Evolutionary conservation across 139 green algal genomes (phyloP), one percentile per base, ranked within the genome.

Genomic region (Tetratostichococcus sp.): DNA sequence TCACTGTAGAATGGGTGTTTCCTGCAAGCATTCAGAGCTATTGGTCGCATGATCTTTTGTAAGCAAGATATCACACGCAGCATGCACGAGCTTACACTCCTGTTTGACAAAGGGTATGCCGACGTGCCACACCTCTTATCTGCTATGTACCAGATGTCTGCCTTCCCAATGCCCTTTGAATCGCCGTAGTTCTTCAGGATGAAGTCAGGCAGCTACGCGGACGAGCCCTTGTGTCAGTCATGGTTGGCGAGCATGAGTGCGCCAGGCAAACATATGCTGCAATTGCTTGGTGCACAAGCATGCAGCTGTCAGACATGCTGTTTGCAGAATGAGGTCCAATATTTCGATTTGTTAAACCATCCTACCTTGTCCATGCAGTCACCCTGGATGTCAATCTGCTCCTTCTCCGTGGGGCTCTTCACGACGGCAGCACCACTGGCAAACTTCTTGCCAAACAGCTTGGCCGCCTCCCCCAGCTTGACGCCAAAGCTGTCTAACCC

Each of bases 381-480:
- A 11, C 91, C 91, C 82, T 94, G 89, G 22, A 84, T 76, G 70
- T 99, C 96, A 33, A 99, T 96, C 81, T 98, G 90, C 78, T 98
- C 94, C 78, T 86, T 86, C 19, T 87, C 85, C 35, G 85, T 90
- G 28, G 93, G 79, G 17, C 86, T 92, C 84, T 98, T 99, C 14
- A 89, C 88, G 0, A 99, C 93, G 8, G 84, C 92, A 1, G 89
- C 88, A 1, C 96, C 96, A 72, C 90, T 96, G 21, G 96, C 96
- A 87, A 98, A 99, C 83, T 98, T 98, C 78, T 99, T 99, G 70
- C 96, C 96, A 76, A 98, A 96, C 33, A 96, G 74, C 86, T 99
- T 99, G 39, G 89, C 79, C 0, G 94, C 94, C 17, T 98, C 93
- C 23, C 79, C 72, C 5, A 97, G 89, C 83, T 98, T 98, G 5